Conservation (phyloP, 805 yeast genomes). For the Gaillardinia entomophila region DNA sequence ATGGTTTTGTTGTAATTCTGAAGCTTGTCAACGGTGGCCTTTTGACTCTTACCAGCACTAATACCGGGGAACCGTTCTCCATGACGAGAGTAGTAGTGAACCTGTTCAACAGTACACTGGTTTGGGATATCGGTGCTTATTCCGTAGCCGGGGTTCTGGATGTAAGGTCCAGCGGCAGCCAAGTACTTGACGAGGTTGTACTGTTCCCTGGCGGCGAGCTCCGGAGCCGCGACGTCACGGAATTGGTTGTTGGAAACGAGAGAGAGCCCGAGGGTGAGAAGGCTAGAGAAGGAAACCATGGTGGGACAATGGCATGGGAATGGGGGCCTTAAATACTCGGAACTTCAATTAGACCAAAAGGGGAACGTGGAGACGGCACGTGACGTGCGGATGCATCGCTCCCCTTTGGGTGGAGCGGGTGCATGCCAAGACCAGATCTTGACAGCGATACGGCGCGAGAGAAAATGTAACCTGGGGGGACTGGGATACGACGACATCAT, state of each 20-base stretch:
- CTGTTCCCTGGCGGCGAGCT: constrained; percentile 2
- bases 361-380: too few species aligned
- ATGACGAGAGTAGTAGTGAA: constrained; percentile 16
- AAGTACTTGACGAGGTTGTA: constrained; percentile 3
- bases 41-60: constrained; percentile 8
- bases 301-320: too few species aligned
- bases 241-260: neutral
- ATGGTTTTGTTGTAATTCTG: constrained; percentile 11
- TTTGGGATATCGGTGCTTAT: constrained; percentile 5
- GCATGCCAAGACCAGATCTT: too few species aligned
- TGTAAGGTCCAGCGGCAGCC: constrained; percentile 5
- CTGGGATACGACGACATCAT: too few species aligned
- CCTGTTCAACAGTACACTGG: constrained; percentile 15
- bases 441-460: too few species aligned
- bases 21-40: constrained; percentile 10
- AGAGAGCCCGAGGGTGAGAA: constrained; percentile 2
- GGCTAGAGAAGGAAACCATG: constrained; percentile 4
- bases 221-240: constrained; percentile 3
- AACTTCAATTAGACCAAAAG: neutral
- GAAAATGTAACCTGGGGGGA: too few species aligned
- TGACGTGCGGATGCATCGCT: too few species aligned
- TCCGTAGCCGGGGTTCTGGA: constrained; percentile 5
- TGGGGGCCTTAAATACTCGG: neutral
- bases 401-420: too few species aligned
- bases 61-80: constrained; percentile 18